These are phyloP conservation scores for Pseudocercospora fijiensis DNA, from an alignment of 2,329 filamentous ascomycete species.

Conservation along the genomic window DNA sequence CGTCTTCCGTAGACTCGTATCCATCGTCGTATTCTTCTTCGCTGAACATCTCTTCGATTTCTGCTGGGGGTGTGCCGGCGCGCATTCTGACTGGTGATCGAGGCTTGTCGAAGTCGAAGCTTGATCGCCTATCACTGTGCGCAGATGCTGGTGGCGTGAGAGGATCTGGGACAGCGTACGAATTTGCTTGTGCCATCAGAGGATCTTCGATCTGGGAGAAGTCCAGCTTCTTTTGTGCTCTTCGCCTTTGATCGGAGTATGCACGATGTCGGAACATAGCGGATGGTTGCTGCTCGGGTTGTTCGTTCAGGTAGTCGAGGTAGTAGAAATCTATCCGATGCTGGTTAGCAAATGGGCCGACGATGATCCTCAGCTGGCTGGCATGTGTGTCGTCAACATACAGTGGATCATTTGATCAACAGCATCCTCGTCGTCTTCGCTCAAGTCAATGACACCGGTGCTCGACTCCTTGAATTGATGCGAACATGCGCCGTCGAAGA, in stretches of 20 bases:
- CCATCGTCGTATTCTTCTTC: conserved; percentile 40
- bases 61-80: conserved; percentile 28
- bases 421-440: conserved; percentile 42
- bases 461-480: conserved; percentile 38
- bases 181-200: conserved; percentile 38
- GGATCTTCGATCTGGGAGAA: conserved; percentile 39
- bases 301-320: conserved; percentile 39
- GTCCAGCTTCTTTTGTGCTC: conserved; percentile 36
- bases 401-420: conserved; percentile 44
- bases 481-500: conserved; percentile 45
- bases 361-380: background rate
- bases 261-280: conserved; percentile 38
- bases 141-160: conserved; percentile 27
- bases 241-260: conserved; percentile 30
- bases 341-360: conserved; percentile 1
- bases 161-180: conserved; percentile 26
- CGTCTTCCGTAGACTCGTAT: conserved; percentile 39
- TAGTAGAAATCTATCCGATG: conserved; percentile 39
- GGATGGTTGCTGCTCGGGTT: conserved; percentile 29
- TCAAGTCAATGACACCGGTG: conserved; percentile 40
- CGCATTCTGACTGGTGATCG: conserved; percentile 24
- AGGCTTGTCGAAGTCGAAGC: conserved; percentile 25
- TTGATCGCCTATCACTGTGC: conserved; percentile 13
- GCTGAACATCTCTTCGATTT: conserved; percentile 35
- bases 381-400: conserved; percentile 26